phyloP scores from a whole-genome alignment of 2,329 filamentous ascomycete genomes.

The Exophiala dermatitidis region DNA sequence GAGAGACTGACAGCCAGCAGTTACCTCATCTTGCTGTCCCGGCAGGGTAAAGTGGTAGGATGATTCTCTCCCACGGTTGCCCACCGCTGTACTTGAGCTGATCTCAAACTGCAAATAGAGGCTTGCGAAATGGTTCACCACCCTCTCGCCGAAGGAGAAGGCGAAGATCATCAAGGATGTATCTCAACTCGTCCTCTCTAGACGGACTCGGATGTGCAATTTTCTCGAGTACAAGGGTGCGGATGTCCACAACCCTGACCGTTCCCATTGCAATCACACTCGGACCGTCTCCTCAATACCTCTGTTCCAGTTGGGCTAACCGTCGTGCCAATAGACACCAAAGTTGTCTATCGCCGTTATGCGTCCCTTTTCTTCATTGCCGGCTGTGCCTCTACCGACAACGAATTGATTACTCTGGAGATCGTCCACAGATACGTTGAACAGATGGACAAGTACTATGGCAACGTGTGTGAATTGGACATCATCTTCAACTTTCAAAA shows the following conservation, averaged over 20 bases:
- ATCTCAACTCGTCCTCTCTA: slow-evolving; percentile 89
- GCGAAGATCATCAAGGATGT: slow-evolving; percentile 99
- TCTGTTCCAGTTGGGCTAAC: slow-evolving; percentile 9
- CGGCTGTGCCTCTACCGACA: slow-evolving; percentile 64
- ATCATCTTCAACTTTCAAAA: slow-evolving; percentile 99
- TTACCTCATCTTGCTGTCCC: slow-evolving; percentile 93
- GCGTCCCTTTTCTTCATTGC: slow-evolving; percentile 99
- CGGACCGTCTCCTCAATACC: not conserved
- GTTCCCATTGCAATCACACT: not conserved
- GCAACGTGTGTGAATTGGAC: slow-evolving; percentile 97
- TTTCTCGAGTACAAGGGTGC: slow-evolving; percentile 98
- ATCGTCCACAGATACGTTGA: slow-evolving; percentile 99
- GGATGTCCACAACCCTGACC: slow-evolving; percentile 1
- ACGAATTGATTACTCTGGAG: slow-evolving; percentile 60
- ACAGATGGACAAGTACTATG: slow-evolving; percentile 99
- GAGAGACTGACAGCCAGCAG: slow-evolving; percentile 42
- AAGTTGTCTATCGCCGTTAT: slow-evolving; percentile 97
- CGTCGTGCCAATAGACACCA: slow-evolving; percentile 62
- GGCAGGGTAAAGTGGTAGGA: slow-evolving; percentile 98
- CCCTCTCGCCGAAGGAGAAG: slow-evolving; percentile 93
- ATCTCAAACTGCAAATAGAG: slow-evolving; percentile 54
- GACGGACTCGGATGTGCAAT: slow-evolving; percentile 98
- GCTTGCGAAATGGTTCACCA: slow-evolving; percentile 98
- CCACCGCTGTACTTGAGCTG: slow-evolving; percentile 32
- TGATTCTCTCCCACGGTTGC: slow-evolving; percentile 28